Base-by-base conservation (phyloP, 73 alveolate species). In the Symbiodinium natans region DNA sequence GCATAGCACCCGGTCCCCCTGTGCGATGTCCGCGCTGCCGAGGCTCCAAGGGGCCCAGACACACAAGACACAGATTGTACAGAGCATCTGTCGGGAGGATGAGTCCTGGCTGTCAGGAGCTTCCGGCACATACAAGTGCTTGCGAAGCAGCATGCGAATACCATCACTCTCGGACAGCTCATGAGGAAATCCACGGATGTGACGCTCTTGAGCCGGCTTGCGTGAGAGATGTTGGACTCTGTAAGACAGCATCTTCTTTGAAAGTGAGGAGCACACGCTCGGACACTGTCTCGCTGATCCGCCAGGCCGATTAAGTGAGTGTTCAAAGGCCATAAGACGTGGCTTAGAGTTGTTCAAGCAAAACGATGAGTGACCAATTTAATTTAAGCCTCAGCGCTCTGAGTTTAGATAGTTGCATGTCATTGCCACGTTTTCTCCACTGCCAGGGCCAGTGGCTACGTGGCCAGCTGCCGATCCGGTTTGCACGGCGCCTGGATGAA, bases 401-500 rank as follows among this genome's bases (percentile, higher is more conserved):
- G 83, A 0, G 27, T 31, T 38, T 27, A 9, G 3, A 11, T 7
- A 6, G 5, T 68, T 1, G 89, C 27, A 4, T 23, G 68, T 11
- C 2, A 29, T 17, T 21, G 39, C 86, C 10, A 5, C 5, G 40
- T 25, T 9, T 0, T 17, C 6, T 1, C 84, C 23, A 17, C 41
- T 21, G 84, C 15, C 94, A 88, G 95, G 95, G 95, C 74, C 95
- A 88, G 33, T 88, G 95, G 95, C 95, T 88, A 3, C 95, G 95
- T 19, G 74, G 77, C 43, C 95, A 88, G 33, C 95, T 88, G n/a
- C 95, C 95, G 71, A 88, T 88, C 74, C 95, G 95, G 73, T 88
- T 88, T n/a, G 95, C 95, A 23, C 85, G 95, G 73, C 95, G 95
- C 34, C 74, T 88, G 95, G 95, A 88, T 25, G 95, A 88, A 46